phyloP scores from a whole-genome alignment of 1,139 yeast species.

The Zhuliangozyma parablackwelliae region DNA sequence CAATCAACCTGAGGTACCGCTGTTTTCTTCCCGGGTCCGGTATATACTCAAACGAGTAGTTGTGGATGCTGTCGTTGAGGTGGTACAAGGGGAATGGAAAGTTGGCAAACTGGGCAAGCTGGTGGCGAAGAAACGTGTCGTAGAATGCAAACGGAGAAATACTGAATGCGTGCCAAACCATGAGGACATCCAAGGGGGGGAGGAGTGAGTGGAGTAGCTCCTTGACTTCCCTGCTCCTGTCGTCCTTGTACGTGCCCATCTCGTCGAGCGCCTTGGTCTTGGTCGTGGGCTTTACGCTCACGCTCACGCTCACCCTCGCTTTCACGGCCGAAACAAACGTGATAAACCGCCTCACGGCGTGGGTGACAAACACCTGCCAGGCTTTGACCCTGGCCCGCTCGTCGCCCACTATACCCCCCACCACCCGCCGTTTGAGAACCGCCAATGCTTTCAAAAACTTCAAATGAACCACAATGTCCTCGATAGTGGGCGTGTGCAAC shows the following conservation, averaged over 20 bases:
- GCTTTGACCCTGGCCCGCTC: conserved; percentile 13
- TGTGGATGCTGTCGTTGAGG: conserved; percentile 18
- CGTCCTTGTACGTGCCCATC: conserved; percentile 1
- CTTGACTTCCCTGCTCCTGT: not conserved
- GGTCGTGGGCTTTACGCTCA: not conserved
- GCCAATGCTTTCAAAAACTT: conserved; percentile 27
- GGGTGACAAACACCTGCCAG: conserved; percentile 28
- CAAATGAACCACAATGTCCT: conserved; percentile 22
- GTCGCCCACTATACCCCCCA: conserved; percentile 4
- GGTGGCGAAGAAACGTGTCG: conserved; percentile 24
- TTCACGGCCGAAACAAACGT: conserved; percentile 21
- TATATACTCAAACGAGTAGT: conserved; percentile 16
- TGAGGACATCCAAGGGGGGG: conserved; percentile 34
- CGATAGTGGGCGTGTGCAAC: not conserved
- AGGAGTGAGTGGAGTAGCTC: not conserved
- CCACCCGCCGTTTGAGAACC: conserved; percentile 16
- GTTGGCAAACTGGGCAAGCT: conserved; percentile 17
- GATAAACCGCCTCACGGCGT: conserved; percentile 28
- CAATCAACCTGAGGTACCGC: too few relatives aligned
- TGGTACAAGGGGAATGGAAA: conserved; percentile 24
- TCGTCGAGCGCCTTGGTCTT: not conserved
- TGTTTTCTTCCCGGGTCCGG: conserved; percentile 6
- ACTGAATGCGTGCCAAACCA: conserved; percentile 36
- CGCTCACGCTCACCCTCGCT: not conserved
- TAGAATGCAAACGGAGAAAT: conserved; percentile 18